Conservation (phyloP, 371 early-diverging fungal genomes). For the Mucor lusitanicus region DNA sequence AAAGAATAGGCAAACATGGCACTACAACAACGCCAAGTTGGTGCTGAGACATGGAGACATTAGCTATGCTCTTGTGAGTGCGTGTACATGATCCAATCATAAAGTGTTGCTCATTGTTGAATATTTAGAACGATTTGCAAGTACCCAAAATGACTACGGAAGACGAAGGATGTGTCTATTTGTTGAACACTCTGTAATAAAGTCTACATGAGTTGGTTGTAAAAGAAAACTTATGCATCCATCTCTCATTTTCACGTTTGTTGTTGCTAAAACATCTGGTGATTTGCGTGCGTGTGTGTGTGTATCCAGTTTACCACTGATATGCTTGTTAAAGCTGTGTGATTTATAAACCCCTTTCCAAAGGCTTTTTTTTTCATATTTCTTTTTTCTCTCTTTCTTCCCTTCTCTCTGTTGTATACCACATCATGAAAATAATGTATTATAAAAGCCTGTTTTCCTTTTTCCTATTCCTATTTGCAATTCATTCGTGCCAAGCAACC, state of each 20-base stretch:
- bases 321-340: background rate
- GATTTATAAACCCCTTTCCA: background rate
- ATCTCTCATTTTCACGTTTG: too few species aligned
- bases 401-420: background rate
- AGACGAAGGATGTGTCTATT: conserved; percentile 1
- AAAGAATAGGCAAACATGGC: conserved; percentile 3
- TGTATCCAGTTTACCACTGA: background rate
- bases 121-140: conserved; percentile 10
- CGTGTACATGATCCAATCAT: background rate
- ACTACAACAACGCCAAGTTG: background rate
- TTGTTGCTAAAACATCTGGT: background rate
- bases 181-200: background rate
- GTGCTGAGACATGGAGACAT: background rate
- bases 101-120: background rate
- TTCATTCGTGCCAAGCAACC: conserved; percentile 15
- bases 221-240: conserved; percentile 9
- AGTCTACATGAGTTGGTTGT: conserved; percentile 1
- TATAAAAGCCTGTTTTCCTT: conserved; percentile 1
- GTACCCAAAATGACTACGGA: conserved; percentile 9
- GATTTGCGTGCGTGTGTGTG: background rate
- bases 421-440: conserved; percentile 1
- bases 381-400: background rate
- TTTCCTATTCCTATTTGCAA: background rate
- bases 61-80: background rate
- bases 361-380: background rate